phyloP scores from a whole-genome alignment of 495 filamentous ascomycete genomes.

The Podospora tetraspora region DNA sequence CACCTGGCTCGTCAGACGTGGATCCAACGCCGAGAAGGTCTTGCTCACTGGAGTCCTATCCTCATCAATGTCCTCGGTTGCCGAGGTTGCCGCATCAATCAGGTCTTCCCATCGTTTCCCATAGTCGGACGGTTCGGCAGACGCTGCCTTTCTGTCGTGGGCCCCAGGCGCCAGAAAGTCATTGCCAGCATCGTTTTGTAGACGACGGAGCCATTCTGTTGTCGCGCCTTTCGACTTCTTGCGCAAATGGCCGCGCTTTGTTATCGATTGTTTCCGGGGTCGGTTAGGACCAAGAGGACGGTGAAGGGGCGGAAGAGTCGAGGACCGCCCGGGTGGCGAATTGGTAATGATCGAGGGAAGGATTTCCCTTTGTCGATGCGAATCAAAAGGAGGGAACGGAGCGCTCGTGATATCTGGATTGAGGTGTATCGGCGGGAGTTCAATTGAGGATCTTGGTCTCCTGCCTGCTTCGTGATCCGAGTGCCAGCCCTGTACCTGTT shows the following conservation, averaged over 20 bases:
- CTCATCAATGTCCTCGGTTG: conserved; percentile 85
- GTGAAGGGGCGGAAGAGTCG: conserved; percentile 77
- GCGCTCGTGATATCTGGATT: conserved; percentile 62
- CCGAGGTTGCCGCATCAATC: conserved; percentile 79
- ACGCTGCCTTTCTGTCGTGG: conserved; percentile 73
- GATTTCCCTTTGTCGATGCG: conserved; percentile 59
- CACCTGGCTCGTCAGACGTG: conserved; percentile 50
- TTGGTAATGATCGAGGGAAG: conserved; percentile 74
- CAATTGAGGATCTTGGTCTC: conserved; percentile 56
- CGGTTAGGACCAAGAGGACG: conserved; percentile 55
- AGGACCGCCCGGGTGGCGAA: conserved; percentile 80
- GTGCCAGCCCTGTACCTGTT: conserved; percentile 55
- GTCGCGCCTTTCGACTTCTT: conserved; percentile 60
- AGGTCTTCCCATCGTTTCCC: conserved; percentile 92
- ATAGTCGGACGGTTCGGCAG: conserved; percentile 74
- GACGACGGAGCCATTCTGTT: conserved; percentile 45
- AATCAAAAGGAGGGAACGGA: conserved; percentile 57
- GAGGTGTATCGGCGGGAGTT: conserved; percentile 68
- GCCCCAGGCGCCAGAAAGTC: conserved; percentile 60
- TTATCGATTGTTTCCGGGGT: conserved; percentile 78
- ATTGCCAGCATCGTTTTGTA: conserved; percentile 38
- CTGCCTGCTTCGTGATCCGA: conserved; percentile 64
- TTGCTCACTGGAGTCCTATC: conserved; percentile 72
- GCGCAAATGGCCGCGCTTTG: conserved; percentile 72
- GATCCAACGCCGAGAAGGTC: conserved; percentile 27